Evolutionary conservation across 2,329 filamentous ascomycete genomes (phyloP).

Genomic region (Phoma herbarum): DNA sequence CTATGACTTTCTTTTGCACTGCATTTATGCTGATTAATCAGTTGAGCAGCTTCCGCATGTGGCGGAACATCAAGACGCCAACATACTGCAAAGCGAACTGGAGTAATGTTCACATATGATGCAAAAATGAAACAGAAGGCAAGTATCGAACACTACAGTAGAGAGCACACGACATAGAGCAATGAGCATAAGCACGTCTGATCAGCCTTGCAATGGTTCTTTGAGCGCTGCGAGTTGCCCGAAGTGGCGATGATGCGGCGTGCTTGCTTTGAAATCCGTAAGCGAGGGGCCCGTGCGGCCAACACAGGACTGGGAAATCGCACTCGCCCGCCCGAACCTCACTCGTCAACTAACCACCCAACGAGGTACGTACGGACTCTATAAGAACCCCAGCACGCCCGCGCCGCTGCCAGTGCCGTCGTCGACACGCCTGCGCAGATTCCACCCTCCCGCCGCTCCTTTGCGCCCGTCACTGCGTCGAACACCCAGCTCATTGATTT

Average conservation of each 20-base stretch:
- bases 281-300: constrained; percentile 12
- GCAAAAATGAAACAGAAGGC: no score
- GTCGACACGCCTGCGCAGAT: constrained; percentile 25
- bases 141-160: no score
- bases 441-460: constrained; percentile 11
- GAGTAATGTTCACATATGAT: no score
- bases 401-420: constrained; percentile 19
- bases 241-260: constrained; percentile 7
- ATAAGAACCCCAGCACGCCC: constrained; percentile 16
- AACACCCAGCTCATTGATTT: constrained; percentile 57
- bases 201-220: not conserved
- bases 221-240: not conserved
- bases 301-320: constrained; percentile 14
- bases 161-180: not conserved
- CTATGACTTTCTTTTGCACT: constrained; percentile 18
- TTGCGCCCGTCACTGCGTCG: constrained; percentile 14
- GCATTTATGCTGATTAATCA: constrained; percentile 16
- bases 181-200: not conserved
- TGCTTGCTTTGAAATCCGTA: constrained; percentile 15
- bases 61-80: not conserved
- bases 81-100: not conserved
- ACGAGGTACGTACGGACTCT: constrained; percentile 25
- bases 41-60: not conserved
- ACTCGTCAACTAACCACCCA: constrained; percentile 21
- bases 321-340: constrained; percentile 11